Conservation (phyloP, 257 asterid genomes). For the Ajuga chamaepitys region DNA sequence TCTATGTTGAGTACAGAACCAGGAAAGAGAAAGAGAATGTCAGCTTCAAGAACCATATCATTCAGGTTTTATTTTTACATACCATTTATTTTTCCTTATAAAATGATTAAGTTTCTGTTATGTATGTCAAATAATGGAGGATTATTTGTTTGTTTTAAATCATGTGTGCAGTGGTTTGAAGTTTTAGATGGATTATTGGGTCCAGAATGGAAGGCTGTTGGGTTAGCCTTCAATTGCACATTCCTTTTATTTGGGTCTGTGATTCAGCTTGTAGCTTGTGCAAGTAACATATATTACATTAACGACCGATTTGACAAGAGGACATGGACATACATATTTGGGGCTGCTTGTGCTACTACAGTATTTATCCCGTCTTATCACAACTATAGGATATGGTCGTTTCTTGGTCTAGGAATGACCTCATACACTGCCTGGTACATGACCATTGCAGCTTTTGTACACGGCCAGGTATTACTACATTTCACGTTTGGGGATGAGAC, state of each 20-base stretch:
- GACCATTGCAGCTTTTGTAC: conserved; percentile 28
- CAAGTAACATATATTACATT: too few relatives aligned
- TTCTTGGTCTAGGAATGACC: too few relatives aligned
- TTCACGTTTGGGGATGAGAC: neutral
- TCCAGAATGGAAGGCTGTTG: conserved; percentile 24
- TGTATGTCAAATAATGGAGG: neutral
- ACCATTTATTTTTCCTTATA: neutral
- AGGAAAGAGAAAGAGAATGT: conserved; percentile 25
- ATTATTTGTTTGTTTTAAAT: neutral
- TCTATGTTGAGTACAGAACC: conserved; percentile 26
- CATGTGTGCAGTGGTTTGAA: conserved; percentile 24
- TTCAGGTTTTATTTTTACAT: conserved; percentile 11
- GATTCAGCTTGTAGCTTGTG: too few relatives aligned
- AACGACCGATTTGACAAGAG: too few relatives aligned
- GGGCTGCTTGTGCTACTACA: too few relatives aligned
- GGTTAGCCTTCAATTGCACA: too few relatives aligned
- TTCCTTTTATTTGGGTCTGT: too few relatives aligned
- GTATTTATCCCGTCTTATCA: too few relatives aligned
- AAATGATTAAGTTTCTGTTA: neutral
- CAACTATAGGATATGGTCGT: too few relatives aligned
- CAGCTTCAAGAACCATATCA: conserved; percentile 24
- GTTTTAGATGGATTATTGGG: conserved; percentile 30
- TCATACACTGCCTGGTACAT: too few relatives aligned
- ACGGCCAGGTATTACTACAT: conserved; percentile 22
- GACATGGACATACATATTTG: too few relatives aligned